Evolutionary conservation across 139 green algal genomes (phyloP).

Genomic region (Eudorina sp.): DNA sequence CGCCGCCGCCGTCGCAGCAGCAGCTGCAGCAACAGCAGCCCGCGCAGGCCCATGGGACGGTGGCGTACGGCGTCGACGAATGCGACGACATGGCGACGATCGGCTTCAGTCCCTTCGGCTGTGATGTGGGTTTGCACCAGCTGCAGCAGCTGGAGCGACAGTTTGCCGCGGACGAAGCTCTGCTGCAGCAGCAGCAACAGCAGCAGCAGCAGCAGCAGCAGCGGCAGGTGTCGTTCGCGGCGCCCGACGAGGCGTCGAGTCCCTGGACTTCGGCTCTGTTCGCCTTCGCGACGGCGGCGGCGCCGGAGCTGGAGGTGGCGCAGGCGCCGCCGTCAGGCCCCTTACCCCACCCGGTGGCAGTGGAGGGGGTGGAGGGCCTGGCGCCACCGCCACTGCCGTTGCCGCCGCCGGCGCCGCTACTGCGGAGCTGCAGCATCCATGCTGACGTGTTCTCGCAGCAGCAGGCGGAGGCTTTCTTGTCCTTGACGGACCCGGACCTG

Average conservation of each 20-base stretch:
- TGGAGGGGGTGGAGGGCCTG: background rate
- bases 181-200: background rate
- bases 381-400: background rate
- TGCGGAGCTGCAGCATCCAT: constrained; percentile 35
- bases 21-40: background rate
- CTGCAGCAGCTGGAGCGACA: background rate
- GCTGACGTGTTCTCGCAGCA: constrained; percentile 22
- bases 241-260: background rate
- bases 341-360: too few species aligned
- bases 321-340: background rate
- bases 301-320: background rate
- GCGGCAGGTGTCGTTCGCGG: background rate
- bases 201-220: constrained; percentile 11
- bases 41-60: background rate
- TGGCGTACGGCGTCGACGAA: background rate
- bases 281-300: background rate
- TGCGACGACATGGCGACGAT: background rate
- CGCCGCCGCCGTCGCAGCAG: background rate
- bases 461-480: constrained; percentile 23
- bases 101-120: constrained; percentile 8
- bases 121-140: background rate
- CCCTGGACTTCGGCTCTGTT: constrained; percentile 15
- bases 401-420: constrained; percentile 37
- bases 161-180: background rate
- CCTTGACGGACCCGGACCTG: background rate